Percentiles rank a stretch among this genome's conserved stretches.
These are phyloP conservation scores for Dactylellina sp. DNA, from an alignment of 2,329 filamentous ascomycete genomes.

Conservation along the genomic window DNA sequence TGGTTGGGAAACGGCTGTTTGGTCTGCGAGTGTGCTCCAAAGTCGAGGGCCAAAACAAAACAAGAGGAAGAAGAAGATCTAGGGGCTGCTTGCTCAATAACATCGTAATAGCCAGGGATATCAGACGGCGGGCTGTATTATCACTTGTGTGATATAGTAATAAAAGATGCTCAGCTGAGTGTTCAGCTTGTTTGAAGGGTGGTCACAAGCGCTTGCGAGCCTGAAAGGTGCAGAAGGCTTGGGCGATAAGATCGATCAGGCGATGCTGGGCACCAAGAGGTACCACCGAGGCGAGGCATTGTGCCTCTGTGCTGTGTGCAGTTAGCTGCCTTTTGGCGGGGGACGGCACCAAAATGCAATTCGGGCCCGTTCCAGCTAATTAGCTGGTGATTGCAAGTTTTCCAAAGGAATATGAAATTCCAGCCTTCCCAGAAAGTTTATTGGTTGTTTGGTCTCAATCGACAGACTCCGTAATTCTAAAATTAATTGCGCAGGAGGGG, in stretches of 20 bases:
- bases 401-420: background rate
- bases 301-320: no score
- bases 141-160: background rate
- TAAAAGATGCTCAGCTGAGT: background rate
- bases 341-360: constrained; percentile 21
- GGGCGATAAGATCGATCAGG: constrained; percentile 43
- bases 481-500: constrained; percentile 44
- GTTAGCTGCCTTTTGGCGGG: constrained; percentile 29
- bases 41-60: background rate
- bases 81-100: background rate
- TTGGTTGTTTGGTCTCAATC: constrained; percentile 16
- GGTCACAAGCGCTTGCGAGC: constrained; percentile 40
- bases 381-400: constrained; percentile 30
- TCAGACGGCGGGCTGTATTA: constrained; percentile 4
- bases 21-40: background rate
- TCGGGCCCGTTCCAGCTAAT: constrained; percentile 12
- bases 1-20: constrained; percentile 44
- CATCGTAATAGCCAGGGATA: background rate
- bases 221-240: constrained; percentile 11
- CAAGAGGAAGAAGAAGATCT: background rate
- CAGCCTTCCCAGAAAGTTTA: constrained; percentile 36
- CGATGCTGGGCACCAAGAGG: constrained; percentile 12
- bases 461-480: constrained; percentile 18
- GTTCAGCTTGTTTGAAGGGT: constrained; percentile 18
- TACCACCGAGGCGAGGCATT: no score